A percentile compares a stretch with the other conserved stretches of the same genome.
Conservation (phyloP, 805 yeast genomes). For the Schwanniomyces yamadae region DNA sequence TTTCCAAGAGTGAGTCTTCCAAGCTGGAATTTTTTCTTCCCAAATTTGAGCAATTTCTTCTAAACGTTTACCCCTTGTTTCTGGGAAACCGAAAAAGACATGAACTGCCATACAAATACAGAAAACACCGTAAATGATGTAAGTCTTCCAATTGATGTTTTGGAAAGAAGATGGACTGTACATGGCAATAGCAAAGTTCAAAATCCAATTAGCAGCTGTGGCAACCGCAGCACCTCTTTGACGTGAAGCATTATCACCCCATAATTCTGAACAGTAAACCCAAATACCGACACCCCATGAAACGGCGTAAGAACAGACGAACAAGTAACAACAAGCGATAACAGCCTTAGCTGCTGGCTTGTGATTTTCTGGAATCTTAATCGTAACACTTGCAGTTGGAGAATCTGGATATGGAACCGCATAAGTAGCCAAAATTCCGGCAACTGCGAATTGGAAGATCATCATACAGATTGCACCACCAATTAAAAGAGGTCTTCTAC, state of each 20-base stretch:
- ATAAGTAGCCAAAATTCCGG: constrained; percentile 39
- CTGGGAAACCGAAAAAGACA: constrained; percentile 54
- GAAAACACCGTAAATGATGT: constrained; percentile 48
- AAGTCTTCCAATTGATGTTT: constrained; percentile 45
- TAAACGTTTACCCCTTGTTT: constrained; percentile 58
- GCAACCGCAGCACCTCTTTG: constrained; percentile 67
- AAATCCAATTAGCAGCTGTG: constrained; percentile 64
- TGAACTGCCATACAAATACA: constrained; percentile 48
- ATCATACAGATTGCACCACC: constrained; percentile 48
- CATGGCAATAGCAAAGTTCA: constrained; percentile 63
- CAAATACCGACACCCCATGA: constrained; percentile 54
- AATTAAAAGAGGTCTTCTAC: constrained; percentile 64
- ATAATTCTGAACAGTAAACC: constrained; percentile 63
- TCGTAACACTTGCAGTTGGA: constrained; percentile 21
- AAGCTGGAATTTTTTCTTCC: constrained; percentile 44
- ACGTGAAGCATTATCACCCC: constrained; percentile 50
- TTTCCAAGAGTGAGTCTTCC: constrained; percentile 39
- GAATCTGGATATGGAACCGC: constrained; percentile 22
- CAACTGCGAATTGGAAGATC: constrained; percentile 39
- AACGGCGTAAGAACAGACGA: constrained; percentile 50
- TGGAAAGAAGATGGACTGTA: constrained; percentile 56
- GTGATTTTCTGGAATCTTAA: constrained; percentile 31
- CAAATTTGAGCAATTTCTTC: constrained; percentile 55
- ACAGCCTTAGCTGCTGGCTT: constrained; percentile 41
- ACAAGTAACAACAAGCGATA: constrained; percentile 49